phyloP scores from a whole-genome alignment of 176 grass and related monocot species.

The Ensete ventricosum region DNA sequence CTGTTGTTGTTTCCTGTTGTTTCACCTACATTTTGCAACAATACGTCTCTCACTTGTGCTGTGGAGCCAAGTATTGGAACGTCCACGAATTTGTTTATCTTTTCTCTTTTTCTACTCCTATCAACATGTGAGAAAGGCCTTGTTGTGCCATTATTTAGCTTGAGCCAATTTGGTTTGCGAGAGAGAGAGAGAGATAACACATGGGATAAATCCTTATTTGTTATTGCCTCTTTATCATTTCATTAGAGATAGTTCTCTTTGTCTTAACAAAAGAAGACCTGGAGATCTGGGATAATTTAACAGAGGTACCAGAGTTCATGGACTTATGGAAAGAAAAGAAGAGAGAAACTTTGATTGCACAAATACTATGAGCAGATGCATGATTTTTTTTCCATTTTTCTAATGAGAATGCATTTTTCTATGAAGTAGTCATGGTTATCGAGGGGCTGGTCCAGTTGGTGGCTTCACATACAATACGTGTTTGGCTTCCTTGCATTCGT shows the following conservation, averaged over 20 bases:
- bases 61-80: not conserved
- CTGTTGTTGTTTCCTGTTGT: not conserved
- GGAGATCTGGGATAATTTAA: no score
- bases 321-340: no score
- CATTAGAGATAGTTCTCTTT: no score
- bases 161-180: no score
- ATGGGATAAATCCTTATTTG: no score
- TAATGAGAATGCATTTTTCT: conserved; percentile 8
- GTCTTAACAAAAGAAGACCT: no score
- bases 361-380: no score
- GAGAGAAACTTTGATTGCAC: no score
- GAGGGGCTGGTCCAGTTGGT: conserved; percentile 31
- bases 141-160: not conserved
- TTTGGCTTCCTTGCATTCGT: conserved; percentile 67
- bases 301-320: no score
- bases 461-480: conserved; percentile 39
- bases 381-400: not conserved
- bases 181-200: no score
- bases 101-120: no score
- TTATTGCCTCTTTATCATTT: no score
- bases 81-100: not conserved
- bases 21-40: not conserved
- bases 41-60: not conserved
- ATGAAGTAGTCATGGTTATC: conserved; percentile 26
- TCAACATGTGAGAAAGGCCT: not conserved